Base-by-base conservation (phyloP, 768 basidiomycete species). In the Mycena epipterygia region DNA sequence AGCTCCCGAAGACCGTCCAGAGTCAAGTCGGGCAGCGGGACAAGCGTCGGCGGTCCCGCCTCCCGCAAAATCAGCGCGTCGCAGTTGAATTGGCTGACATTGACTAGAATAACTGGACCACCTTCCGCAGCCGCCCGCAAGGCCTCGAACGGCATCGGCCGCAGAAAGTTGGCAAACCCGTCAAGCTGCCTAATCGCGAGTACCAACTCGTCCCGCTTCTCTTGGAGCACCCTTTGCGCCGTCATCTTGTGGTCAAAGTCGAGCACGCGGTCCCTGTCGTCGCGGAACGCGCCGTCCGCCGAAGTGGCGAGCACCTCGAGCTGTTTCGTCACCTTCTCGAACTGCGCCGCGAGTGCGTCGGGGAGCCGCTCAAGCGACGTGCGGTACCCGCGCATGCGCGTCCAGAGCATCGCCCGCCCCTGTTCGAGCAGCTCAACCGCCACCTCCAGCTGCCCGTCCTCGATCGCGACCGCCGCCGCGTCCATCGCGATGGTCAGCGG, bases 101-200 rank as follows among this genome's bases (percentile, higher is more conserved):
- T 84, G 35, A 84, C 70, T 7, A 84, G 33, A 55, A 85, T 49
- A 32, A 85, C 77, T 1, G 84, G 84, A 1, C 84, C 84, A 4
- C 77, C 74, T 1, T 29, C 57, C 14, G 35, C 35, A 14, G 35
- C 35, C 8, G 35, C 35, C 35, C 35, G 35, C 14, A 37, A 37
- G 8, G 35, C 35, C 35, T 37, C 35, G 14, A 37, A 37, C 35
- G 35, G 35, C 35, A 14, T 14, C 35, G 35, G 35, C 35, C 6
- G 35, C 35, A 37, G 14, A 37, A 37, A 37, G 35, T 37, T 6
- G 8, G 6, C 35, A 37, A 37, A 37, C 14, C 35, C 35, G 14
- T 37, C 35, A 37, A 37, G 35, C 35, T 14, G 35, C 14, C 35
- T 6, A 37, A 37, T 37, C 3, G 80, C 76, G 2, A 75, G 74